Conservation (phyloP, 169 alveolate species). For the Eimeria maxima region DNA sequence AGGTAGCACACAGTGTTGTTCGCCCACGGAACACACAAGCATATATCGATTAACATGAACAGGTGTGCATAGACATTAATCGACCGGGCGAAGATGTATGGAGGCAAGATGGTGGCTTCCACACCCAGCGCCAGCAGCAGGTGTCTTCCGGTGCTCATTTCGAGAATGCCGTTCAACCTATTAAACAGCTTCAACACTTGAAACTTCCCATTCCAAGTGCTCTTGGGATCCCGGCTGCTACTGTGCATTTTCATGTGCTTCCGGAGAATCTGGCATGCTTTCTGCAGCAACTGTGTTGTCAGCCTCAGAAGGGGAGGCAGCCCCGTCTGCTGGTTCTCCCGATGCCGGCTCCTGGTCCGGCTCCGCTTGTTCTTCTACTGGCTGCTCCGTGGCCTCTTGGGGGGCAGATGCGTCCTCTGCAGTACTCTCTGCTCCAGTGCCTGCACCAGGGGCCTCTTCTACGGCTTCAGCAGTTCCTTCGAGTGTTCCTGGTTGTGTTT, state of each 20-base stretch:
- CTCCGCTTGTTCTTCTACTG: background rate
- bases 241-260: background rate
- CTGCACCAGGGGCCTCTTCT: background rate
- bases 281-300: background rate
- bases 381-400: background rate
- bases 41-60: background rate
- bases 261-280: background rate
- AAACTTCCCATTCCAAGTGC: background rate
- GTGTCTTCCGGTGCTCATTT: background rate
- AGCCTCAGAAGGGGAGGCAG: background rate
- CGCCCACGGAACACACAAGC: background rate
- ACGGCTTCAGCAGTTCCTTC: background rate
- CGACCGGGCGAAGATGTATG: background rate
- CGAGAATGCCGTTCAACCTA: background rate
- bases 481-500: background rate
- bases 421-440: background rate
- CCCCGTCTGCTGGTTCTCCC: background rate
- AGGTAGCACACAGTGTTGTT: background rate
- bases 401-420: background rate
- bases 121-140: background rate
- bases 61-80: background rate
- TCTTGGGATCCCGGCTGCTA: background rate
- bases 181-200: background rate
- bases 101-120: background rate
- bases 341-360: background rate